These are phyloP conservation scores for Coprinopsis sp. DNA, from an alignment of 768 basidiomycete species.

Conservation along the genomic window DNA sequence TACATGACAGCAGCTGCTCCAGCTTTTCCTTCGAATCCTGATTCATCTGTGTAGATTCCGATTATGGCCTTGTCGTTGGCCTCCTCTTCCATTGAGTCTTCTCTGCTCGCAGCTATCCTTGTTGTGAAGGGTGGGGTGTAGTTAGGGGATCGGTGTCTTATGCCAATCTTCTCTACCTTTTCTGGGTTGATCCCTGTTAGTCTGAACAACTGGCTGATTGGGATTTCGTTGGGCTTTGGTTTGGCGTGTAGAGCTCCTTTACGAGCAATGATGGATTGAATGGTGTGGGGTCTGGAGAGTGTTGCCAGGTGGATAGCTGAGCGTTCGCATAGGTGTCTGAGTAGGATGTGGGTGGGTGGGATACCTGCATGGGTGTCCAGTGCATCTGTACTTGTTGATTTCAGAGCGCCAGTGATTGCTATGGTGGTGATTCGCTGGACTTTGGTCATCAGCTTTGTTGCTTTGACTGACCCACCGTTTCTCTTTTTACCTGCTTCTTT, in stretches of 20 bases:
- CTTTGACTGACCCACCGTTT: slow-evolving; percentile 9
- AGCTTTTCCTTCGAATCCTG: slow-evolving; percentile 13
- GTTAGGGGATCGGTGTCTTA: neutral
- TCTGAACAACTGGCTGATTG: slow-evolving; percentile 7
- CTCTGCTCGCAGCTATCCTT: neutral
- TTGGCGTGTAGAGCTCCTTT: neutral
- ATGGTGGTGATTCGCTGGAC: slow-evolving; percentile 16
- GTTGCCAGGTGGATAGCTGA: slow-evolving; percentile 11
- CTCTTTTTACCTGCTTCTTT: neutral
- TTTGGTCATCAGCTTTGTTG: slow-evolving; percentile 10
- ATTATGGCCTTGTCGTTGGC: neutral
- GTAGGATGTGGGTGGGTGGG: slow-evolving; percentile 9
- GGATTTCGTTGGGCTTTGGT: slow-evolving; percentile 9
- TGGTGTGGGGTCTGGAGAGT: slow-evolving; percentile 11
- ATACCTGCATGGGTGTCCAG: slow-evolving; percentile 16
- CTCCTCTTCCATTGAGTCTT: too few relatives aligned
- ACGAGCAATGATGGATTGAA: slow-evolving; percentile 3
- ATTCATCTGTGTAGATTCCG: slow-evolving; percentile 15
- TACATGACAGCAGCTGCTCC: slow-evolving; percentile 20
- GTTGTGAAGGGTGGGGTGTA: neutral
- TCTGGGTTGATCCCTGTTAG: slow-evolving; percentile 7
- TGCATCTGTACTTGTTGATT: slow-evolving; percentile 14
- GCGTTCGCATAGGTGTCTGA: slow-evolving; percentile 9
- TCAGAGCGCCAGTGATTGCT: slow-evolving; percentile 20
- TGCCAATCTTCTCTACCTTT: slow-evolving; percentile 12